A percentile compares a stretch with the other conserved stretches of the same genome.
Evolutionary conservation across 2,329 filamentous ascomycete genomes (phyloP).

Genomic region (Amylocarpus encephaloides): DNA sequence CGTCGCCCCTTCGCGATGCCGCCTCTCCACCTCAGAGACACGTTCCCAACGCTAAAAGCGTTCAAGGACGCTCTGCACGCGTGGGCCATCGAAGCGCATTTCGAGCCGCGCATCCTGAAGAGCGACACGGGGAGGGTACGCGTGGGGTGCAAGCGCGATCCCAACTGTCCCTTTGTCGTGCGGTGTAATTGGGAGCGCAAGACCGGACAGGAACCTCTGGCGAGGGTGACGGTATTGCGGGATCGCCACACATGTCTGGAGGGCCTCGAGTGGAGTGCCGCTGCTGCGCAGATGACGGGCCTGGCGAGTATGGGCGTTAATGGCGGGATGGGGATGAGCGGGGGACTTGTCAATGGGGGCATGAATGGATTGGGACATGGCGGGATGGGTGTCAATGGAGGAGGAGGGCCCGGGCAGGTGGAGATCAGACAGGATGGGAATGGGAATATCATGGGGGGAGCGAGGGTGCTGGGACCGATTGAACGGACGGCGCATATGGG

Average conservation of each 20-base stretch:
- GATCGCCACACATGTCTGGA: slow-evolving; percentile 30
- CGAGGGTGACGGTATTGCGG: slow-evolving; percentile 28
- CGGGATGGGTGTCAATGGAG: slow-evolving; percentile 6
- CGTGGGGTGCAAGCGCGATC: slow-evolving; percentile 31
- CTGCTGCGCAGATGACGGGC: slow-evolving; percentile 1
- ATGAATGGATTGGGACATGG: slow-evolving; percentile 6
- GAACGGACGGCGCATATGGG: slow-evolving; percentile 3
- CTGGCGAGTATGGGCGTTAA: slow-evolving; percentile 6
- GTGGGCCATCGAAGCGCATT: slow-evolving; percentile 32
- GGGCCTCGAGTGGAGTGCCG: slow-evolving; percentile 17
- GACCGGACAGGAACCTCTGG: slow-evolving; percentile 26
- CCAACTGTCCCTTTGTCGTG: slow-evolving; percentile 30
- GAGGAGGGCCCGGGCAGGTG: slow-evolving; percentile 11
- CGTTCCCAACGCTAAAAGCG: slow-evolving; percentile 30
- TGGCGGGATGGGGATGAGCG: background rate
- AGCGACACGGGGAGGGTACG: slow-evolving; percentile 30
- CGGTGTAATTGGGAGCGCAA: slow-evolving; percentile 32
- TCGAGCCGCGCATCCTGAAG: slow-evolving; percentile 31
- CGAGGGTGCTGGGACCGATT: slow-evolving; percentile 24
- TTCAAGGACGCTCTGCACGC: slow-evolving; percentile 32
- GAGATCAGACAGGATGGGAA: slow-evolving; percentile 27
- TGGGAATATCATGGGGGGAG: slow-evolving; percentile 28
- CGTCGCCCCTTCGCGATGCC: slow-evolving; percentile 22
- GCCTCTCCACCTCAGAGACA: slow-evolving; percentile 28
- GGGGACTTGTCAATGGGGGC: slow-evolving; percentile 3